Base-by-base conservation (phyloP, 1,284 basidiomycete genomes). In the Inonotus obliquus region DNA sequence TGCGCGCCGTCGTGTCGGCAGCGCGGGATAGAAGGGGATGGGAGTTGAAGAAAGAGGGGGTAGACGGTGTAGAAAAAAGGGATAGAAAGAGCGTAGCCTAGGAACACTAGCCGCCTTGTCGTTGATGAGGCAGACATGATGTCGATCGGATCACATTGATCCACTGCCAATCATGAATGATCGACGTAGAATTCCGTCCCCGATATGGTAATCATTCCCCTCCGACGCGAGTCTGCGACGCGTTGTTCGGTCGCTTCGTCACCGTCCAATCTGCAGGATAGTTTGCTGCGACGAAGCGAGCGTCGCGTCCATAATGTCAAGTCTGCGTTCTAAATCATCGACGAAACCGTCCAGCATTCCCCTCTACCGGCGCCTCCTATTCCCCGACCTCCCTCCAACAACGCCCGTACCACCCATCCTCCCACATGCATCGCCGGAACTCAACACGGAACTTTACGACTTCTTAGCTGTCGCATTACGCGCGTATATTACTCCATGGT, bases 401-500 rank as follows among this genome's bases (percentile, higher is more conserved):
- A 71, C 78, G 0, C 72, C 75, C 64, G 74, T 83, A 13, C 87
- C 88, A 2, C 79, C 82, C 2, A 72, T 89, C 25, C 79, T 88
- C 63, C 73, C 74, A 0, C 65, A 68, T 25, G 76, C 75, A 14
- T 75, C 78, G 2, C 76, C 75, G 17, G 84, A 87, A 56, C 81
- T 92, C 64, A 79, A 81, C 65, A 76, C 79, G 1, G 90, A 91
- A 69, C 75, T 86, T 1, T 91, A 92, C 70, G 88, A 92, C 74
- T 79, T 92, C 63, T 77, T 92, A 49, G 89, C 91, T 0, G 84
- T 92, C 54, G 80, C 84, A 4, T 79, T 92, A 14, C 82, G 91
- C 38, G 90, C 89, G 9, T 87, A 81, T 69, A 82, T 94, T 29
- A 82, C 84, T 41, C 84, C 89, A 0, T 94, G 91, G 91, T 94